Evolutionary conservation across 2,329 filamentous ascomycete genomes (phyloP).

Genomic region (Coniochaeta ligniaria): DNA sequence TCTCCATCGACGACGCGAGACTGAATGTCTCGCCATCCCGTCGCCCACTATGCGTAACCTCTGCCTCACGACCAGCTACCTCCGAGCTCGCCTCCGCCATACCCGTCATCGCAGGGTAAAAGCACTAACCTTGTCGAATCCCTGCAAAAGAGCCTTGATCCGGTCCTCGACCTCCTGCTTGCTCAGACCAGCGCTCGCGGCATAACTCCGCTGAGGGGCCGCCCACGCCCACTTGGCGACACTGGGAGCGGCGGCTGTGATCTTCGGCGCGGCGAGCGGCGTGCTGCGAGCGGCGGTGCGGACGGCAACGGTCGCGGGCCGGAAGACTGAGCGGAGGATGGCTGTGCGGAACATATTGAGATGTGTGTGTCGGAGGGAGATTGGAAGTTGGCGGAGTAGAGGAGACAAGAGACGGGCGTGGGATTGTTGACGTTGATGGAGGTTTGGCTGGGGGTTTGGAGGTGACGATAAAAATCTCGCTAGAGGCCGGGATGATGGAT

Average conservation of each 20-base stretch:
- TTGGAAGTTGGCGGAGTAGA: neutral
- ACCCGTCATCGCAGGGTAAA: neutral
- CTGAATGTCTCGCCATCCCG: neutral
- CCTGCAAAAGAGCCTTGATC: constrained; percentile 87
- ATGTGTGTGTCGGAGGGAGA: constrained; percentile 1
- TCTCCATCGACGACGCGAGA: neutral
- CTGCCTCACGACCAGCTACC: too few species aligned
- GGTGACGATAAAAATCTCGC: constrained; percentile 40
- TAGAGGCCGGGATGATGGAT: constrained; percentile 8
- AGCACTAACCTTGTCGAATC: constrained; percentile 84
- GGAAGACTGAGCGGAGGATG: constrained; percentile 69
- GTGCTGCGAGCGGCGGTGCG: constrained; percentile 48
- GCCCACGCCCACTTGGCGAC: constrained; percentile 37
- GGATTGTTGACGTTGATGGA: neutral
- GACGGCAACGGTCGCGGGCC: constrained; percentile 43
- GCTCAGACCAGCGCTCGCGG: constrained; percentile 65
- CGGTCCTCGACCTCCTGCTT: constrained; percentile 72
- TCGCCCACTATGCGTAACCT: too few species aligned
- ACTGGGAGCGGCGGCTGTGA: constrained; percentile 48
- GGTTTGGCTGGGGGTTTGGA: neutral
- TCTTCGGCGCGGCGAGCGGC: constrained; percentile 54
- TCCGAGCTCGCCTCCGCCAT: too few species aligned
- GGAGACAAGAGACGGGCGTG: neutral
- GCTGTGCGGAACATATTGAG: constrained; percentile 82
- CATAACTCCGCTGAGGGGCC: constrained; percentile 75